These are phyloP conservation scores for Emericellopsis cladophorae DNA, from an alignment of 2,329 filamentous ascomycete species.

Conservation along the genomic window DNA sequence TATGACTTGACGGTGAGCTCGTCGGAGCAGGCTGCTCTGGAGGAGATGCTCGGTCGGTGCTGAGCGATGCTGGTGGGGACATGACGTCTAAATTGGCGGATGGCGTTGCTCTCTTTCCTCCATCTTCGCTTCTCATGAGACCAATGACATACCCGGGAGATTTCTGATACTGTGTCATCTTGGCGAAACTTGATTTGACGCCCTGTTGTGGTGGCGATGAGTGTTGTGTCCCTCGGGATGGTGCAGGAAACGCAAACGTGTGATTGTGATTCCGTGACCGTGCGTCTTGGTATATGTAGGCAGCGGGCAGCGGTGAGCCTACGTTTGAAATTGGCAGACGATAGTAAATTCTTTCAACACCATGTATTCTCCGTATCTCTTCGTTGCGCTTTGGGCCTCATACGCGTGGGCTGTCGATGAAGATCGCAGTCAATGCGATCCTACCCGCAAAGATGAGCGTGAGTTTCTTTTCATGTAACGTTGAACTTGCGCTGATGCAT, in stretches of 20 bases:
- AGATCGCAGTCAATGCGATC: conserved; percentile 11
- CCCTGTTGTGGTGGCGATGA: no score
- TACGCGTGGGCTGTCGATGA: conserved; percentile 3
- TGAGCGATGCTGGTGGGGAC: conserved; percentile 4
- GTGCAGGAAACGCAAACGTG: no score
- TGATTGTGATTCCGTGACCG: no score
- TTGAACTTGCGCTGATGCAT: not conserved
- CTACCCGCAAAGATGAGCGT: conserved; percentile 12
- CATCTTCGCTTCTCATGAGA: not conserved
- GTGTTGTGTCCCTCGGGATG: no score
- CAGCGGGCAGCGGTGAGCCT: no score
- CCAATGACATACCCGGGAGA: not conserved
- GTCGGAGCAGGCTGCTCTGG: conserved; percentile 34
- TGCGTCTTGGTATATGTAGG: no score
- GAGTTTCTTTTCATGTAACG: not conserved
- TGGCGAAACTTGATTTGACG: no score
- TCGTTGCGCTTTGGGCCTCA: not conserved
- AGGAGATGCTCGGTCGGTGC: conserved; percentile 17
- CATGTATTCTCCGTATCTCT: not conserved
- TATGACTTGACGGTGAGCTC: conserved; percentile 57
- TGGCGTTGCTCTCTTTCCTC: not conserved
- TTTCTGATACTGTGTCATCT: no score
- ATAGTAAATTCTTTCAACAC: no score
- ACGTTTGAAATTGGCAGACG: no score
- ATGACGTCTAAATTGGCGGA: no score